These are phyloP conservation scores for Naumovozyma dairenensis DNA, from an alignment of 805 yeast genomes.

Conservation along the genomic window DNA sequence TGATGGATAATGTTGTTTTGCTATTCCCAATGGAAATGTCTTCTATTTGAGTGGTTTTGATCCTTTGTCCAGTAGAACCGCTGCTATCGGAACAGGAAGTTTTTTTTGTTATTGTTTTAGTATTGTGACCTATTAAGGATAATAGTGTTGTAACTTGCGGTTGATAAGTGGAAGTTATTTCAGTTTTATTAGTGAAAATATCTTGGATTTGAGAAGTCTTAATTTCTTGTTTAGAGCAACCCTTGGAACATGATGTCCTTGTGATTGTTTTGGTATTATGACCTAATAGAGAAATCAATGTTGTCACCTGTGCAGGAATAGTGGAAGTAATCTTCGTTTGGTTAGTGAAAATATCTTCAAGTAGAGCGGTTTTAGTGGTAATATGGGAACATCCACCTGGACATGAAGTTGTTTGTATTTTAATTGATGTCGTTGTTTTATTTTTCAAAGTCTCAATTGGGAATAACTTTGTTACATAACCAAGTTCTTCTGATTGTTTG, in stretches of 20 bases:
- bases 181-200: background rate
- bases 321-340: background rate
- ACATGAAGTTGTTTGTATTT: background rate
- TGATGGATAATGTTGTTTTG: background rate
- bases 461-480: conserved; percentile 1
- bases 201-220: background rate
- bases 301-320: background rate
- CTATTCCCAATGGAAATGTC: background rate
- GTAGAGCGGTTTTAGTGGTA: background rate
- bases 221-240: background rate
- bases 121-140: background rate
- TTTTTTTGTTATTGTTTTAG: too few relatives aligned
- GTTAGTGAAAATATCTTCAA: background rate
- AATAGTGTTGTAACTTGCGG: conserved; percentile 1
- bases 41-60: too few relatives aligned
- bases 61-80: too few relatives aligned
- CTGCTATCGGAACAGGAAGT: too few relatives aligned
- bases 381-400: background rate
- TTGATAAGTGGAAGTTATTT: background rate
- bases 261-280: background rate
- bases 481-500: background rate
- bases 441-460: conserved; percentile 2
- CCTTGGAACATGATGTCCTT: background rate
- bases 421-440: background rate
- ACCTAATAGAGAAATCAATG: background rate